Base-by-base conservation (phyloP, 345 rosid species). In the Schrenkiella parvula region DNA sequence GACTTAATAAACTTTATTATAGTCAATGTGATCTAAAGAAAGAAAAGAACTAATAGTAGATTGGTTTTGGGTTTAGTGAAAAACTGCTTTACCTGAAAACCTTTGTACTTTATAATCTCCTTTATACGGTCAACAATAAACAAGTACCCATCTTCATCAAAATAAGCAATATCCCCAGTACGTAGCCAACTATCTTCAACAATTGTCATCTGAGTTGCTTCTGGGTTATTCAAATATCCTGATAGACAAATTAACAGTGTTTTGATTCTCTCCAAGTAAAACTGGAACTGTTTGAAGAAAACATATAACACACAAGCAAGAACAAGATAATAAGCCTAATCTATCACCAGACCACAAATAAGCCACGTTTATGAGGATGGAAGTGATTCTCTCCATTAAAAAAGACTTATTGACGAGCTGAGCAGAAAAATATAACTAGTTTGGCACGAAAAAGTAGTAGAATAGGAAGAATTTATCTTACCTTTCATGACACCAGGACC, bases 101-200 rank as follows among this genome's bases (percentile, higher is more conserved):
- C 98, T 63, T 84, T 93, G 86, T 85, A 93, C 73, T 93, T 93
- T 58, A 93, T 89, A 6, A 85, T 77, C 83, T 93, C 98, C 71
- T 93, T 93, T 31, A 90, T 68, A 37, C 97, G 96, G 70, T 85
- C 97, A 46, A 82, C 66, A 42, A 93, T 57, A 68, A 75, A 70
- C 46, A 93, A 62, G 77, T 80, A 90, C n/a, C 97, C 98, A 74
- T 90, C 96, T 35, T 70, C 71, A 57, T 90, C 93, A 50, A 89
- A 79, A 72, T 82, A 87, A 64, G 84, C 89, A 38, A 93, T 83
- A 77, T 93, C 96, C 8, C 98, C 98, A 18, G 98, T 93, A 42
- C 79, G 92, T 39, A 93, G 82, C 98, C 98, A 93, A 75, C 85
- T 83, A 46, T 86, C 88, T 71, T 81, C 79, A 42, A 90, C 87